A percentile compares a stretch with the other conserved stretches of the same genome.
These are phyloP conservation scores for Ganoderma leucocontextum DNA, from an alignment of 1,284 basidiomycete species.

Conservation along the genomic window DNA sequence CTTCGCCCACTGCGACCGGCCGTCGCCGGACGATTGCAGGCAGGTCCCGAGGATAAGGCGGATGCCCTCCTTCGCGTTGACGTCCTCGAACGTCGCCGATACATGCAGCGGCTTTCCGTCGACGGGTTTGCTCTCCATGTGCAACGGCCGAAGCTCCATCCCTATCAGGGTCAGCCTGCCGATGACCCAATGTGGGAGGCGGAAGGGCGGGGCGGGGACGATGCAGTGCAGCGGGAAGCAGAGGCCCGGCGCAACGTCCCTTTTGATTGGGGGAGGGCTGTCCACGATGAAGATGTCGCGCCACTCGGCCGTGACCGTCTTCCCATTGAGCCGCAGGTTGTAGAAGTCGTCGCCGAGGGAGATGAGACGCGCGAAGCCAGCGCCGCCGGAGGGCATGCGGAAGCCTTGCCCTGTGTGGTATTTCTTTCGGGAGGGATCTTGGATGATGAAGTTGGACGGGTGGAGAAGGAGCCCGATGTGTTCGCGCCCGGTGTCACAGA, in stretches of 20 bases:
- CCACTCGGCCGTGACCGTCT: slow-evolving; percentile 15
- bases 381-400: not conserved
- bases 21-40: not conserved
- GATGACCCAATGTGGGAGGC: slow-evolving; percentile 11
- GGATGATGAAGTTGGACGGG: not conserved
- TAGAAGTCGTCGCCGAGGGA: slow-evolving; percentile 14
- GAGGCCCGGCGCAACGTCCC: not conserved
- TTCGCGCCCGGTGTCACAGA: not conserved
- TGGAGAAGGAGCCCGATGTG: slow-evolving; percentile 17
- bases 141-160: not conserved
- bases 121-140: not conserved
- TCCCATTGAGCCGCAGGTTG: slow-evolving; percentile 10
- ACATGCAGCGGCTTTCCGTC: not conserved
- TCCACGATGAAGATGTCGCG: slow-evolving; percentile 16
- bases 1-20: slow-evolving; percentile 8
- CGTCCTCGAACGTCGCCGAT: not conserved
- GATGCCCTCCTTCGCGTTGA: slow-evolving; percentile 7
- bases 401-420: not conserved
- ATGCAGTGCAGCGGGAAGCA: slow-evolving; percentile 1
- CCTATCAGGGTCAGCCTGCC: not conserved
- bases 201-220: slow-evolving; percentile 11
- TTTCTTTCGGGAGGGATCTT: not conserved
- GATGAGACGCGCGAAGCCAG: not conserved
- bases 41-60: slow-evolving; percentile 9
- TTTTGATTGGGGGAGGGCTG: not conserved